Conservation (phyloP, 352 stramenopile species). For the Phytophthora constricta region DNA sequence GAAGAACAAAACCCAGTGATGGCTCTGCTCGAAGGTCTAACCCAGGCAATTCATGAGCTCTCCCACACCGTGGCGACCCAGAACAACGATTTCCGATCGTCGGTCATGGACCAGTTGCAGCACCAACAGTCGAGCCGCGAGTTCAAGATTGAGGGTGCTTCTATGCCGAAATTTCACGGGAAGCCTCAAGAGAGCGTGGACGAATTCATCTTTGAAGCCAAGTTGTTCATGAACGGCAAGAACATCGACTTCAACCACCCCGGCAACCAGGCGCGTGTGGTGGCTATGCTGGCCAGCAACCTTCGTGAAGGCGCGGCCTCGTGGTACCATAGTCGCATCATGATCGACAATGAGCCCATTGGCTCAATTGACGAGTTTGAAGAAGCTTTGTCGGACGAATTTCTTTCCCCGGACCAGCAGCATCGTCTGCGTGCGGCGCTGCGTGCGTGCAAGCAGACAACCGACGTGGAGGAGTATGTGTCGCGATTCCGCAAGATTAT, state of each 20-base stretch:
- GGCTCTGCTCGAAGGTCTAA: constrained; percentile 5
- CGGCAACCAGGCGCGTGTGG: constrained; percentile 3
- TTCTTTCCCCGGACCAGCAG: constrained; percentile 31
- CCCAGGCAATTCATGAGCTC: constrained; percentile 13
- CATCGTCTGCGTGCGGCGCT: constrained; percentile 25
- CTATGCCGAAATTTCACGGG: constrained; percentile 17
- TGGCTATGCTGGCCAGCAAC: constrained; percentile 18
- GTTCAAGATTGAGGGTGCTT: constrained; percentile 12
- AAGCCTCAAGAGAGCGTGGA: constrained; percentile 15
- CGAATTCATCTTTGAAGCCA: constrained; percentile 12
- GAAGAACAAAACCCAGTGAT: constrained; percentile 11
- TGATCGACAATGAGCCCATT: constrained; percentile 12
- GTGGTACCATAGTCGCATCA: constrained; percentile 13
- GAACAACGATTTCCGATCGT: constrained; percentile 11
- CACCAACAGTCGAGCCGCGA: constrained; percentile 7
- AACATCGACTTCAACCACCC: constrained; percentile 10
- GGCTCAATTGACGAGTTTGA: constrained; percentile 19
- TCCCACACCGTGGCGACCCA: constrained; percentile 3
- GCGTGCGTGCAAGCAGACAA: constrained; percentile 9
- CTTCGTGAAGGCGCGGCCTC: constrained; percentile 8
- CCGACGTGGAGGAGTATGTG: constrained; percentile 24
- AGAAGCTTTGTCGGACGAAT: constrained; percentile 11
- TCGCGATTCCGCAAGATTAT: constrained; percentile 27
- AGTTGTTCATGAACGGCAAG: constrained; percentile 21
- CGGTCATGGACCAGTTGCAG: constrained; percentile 11